phyloP scores from a whole-genome alignment of 208 protist genomes.

The Porcisia deanei region DNA sequence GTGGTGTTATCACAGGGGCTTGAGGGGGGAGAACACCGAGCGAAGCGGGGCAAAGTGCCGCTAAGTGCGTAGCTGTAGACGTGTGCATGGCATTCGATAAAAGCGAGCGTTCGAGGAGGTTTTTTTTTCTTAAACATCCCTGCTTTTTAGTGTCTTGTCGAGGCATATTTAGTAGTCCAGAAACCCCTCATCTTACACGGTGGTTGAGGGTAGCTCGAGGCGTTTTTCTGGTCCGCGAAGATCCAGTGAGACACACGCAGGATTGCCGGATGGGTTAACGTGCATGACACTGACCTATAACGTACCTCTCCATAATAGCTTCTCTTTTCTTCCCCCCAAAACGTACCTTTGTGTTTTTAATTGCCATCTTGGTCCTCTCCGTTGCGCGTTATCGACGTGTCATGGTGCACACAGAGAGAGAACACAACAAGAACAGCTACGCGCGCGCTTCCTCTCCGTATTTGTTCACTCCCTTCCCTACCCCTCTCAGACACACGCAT shows the following conservation, averaged over 20 bases:
- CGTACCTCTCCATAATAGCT: background rate
- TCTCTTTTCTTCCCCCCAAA: constrained; percentile 17
- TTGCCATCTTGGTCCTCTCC: background rate
- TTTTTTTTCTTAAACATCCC: too few relatives aligned
- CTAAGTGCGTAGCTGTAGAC: background rate
- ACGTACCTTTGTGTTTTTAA: background rate
- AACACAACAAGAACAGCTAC: background rate
- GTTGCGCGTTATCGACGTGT: background rate
- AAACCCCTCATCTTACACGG: background rate
- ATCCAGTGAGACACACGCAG: background rate
- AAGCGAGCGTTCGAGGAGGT: background rate
- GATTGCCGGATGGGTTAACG: background rate
- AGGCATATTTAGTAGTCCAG: too few relatives aligned
- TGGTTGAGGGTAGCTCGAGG: background rate
- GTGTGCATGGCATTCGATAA: background rate
- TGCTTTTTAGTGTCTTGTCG: background rate
- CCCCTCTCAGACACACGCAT: background rate
- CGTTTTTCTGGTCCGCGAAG: background rate
- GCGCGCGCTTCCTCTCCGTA: background rate
- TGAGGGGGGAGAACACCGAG: background rate
- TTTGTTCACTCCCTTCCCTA: background rate
- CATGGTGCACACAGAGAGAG: background rate
- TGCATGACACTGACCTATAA: background rate
- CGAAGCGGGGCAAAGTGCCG: background rate
- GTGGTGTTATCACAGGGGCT: background rate